A percentile compares a stretch with the other conserved stretches of the same genome.
phyloP scores from a whole-genome alignment of 768 basidiomycete genomes.

The Xerocomus potaroensis region DNA sequence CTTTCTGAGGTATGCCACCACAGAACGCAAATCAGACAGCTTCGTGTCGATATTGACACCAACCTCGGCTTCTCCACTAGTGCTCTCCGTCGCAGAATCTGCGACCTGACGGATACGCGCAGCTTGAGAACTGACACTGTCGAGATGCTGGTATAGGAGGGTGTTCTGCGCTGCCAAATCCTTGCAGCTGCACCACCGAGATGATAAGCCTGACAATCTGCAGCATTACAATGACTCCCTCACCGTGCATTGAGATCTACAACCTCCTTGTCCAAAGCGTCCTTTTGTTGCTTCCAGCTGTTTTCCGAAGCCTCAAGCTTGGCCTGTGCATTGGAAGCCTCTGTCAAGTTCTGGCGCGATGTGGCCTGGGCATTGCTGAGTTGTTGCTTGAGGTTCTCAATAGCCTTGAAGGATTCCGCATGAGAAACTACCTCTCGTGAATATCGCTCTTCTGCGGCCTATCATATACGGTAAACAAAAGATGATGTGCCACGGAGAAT shows the following conservation, averaged over 20 bases:
- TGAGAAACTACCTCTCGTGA: constrained; percentile 79
- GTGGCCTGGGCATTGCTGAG: constrained; percentile 47
- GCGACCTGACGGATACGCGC: constrained; percentile 73
- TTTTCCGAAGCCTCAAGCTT: constrained; percentile 67
- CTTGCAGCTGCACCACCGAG: constrained; percentile 47
- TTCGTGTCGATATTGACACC: constrained; percentile 57
- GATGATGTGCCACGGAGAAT: neutral
- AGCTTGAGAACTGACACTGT: constrained; percentile 78
- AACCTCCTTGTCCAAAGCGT: constrained; percentile 73
- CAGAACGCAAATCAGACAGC: constrained; percentile 67
- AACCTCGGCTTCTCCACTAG: constrained; percentile 41
- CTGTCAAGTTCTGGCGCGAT: constrained; percentile 54
- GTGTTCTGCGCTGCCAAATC: constrained; percentile 74
- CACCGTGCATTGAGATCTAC: constrained; percentile 68
- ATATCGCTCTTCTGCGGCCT: constrained; percentile 80
- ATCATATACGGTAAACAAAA: neutral
- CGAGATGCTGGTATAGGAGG: constrained; percentile 78
- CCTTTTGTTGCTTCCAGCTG: constrained; percentile 80
- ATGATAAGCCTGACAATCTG: neutral
- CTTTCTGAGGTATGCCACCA: constrained; percentile 78
- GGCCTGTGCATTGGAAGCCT: constrained; percentile 69
- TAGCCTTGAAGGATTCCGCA: constrained; percentile 75
- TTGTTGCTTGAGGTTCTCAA: constrained; percentile 62
- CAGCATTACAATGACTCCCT: constrained; percentile 9
- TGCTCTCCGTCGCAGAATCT: constrained; percentile 41